A percentile compares a stretch with the other conserved stretches of the same genome.
Evolutionary conservation across 345 rosid genomes (phyloP).

Genomic region (Citrus mangshanensis): DNA sequence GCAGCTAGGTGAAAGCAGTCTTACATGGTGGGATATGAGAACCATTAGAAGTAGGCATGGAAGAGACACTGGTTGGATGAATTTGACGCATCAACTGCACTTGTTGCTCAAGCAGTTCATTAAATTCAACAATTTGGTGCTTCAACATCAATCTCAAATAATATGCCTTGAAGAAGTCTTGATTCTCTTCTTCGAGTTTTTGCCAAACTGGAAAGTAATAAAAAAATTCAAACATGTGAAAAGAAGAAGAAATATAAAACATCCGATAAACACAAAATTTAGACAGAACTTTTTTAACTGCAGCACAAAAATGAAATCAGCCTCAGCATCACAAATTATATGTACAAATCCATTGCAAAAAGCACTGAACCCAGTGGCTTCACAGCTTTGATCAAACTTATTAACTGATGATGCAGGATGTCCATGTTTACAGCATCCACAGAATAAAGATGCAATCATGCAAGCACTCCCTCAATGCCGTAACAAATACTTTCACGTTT

Average conservation of each 20-base stretch:
- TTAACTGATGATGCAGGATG: not conserved
- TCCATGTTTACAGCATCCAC: not conserved
- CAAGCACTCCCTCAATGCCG: not conserved
- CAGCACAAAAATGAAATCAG: not conserved
- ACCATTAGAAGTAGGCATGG: slow-evolving; percentile 72
- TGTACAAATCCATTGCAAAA: not conserved
- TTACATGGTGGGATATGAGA: slow-evolving; percentile 73
- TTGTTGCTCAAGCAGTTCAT: slow-evolving; percentile 93
- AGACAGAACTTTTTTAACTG: not conserved
- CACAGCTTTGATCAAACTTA: not conserved
- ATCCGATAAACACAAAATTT: not conserved
- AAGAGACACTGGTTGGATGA: slow-evolving; percentile 50
- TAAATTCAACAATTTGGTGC: slow-evolving; percentile 89
- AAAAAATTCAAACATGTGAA: not conserved
- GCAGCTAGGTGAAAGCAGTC: slow-evolving; percentile 17
- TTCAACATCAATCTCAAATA: slow-evolving; percentile 85
- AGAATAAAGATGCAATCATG: not conserved
- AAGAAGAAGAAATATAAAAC: not conserved
- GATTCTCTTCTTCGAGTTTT: slow-evolving; percentile 98
- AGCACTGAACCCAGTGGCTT: not conserved
- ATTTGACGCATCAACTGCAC: slow-evolving; percentile 78
- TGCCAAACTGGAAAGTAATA: slow-evolving; percentile 78
- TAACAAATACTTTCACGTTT: not conserved
- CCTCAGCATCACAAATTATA: not conserved
- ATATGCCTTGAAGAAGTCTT: slow-evolving; percentile 89